Evolutionary conservation across 352 stramenopile species (phyloP), one percentile per base, ranked within the genome.

Genomic region (Phytopythium litorale): DNA sequence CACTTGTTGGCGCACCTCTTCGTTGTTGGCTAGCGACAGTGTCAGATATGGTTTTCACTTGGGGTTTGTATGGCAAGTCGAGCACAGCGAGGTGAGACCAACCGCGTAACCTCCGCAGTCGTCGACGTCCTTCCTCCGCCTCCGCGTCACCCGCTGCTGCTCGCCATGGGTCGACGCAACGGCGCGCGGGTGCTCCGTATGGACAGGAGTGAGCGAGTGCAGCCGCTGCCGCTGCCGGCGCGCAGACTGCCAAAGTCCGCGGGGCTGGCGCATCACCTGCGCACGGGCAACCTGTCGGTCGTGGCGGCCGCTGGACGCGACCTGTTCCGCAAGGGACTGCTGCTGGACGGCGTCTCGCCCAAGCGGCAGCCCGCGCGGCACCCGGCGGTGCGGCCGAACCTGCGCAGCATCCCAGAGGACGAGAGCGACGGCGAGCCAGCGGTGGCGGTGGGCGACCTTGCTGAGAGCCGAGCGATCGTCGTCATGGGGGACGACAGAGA

Each of bases 311-410:
- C 79, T 3, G 81, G 81, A 0, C 72, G 78, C 37, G 76, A 88
- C 25, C 79, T 91, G 59, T 89, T 91, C 57, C 77, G 81, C 42
- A 63, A 82, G 23, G 76, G 81, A 1, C 67, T 91, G 42, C 66
- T 73, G 55, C 73, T 87, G 51, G 72, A 88, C 45, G 42, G 42
- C 65, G 73, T 45, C 70, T 72, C 2, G 78, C 85, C 45, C 80
- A 75, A 7, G 72, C 74, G 3, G 71, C 87, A 25, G 74, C 66
- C 23, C 70, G 76, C 12, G 72, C 76, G 4, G 68, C 86, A 21
- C 72, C 68, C 42, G 7, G 42, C 42, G 42, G 42, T 25, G 42
- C 42, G 19, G 35, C 72, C 76, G 11, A 90, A 82, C 50, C 71
- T 90, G 37, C 58, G 71, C 8, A 73, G 70, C 60, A 88, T 90